These are phyloP conservation scores for Fusarium odoratissimum DNA, from an alignment of 2,329 filamentous ascomycete species.

Conservation along the genomic window DNA sequence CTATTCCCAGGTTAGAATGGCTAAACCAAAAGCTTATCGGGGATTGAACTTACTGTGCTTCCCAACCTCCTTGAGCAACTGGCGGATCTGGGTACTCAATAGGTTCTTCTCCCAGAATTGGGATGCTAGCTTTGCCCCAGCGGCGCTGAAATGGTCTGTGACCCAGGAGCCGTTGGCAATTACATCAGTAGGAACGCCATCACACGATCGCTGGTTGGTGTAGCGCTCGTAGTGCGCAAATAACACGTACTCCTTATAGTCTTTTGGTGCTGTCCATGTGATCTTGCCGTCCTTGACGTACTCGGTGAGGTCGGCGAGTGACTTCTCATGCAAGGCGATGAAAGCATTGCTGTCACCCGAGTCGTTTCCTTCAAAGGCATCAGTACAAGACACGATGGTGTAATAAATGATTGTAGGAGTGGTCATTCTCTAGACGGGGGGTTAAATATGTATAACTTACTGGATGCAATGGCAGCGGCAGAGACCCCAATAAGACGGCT, in stretches of 20 bases:
- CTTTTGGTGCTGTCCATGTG: not conserved
- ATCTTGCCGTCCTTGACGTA: not conserved
- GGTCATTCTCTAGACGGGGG: too few species aligned
- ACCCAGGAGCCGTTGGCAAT: not conserved
- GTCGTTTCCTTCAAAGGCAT: rapidly evolving
- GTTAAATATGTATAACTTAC: not conserved
- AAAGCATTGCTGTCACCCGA: rapidly evolving
- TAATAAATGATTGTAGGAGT: too few species aligned
- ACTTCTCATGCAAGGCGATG: not conserved
- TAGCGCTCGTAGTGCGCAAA: not conserved
- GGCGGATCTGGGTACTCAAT: rapidly evolving
- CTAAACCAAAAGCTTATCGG: rapidly evolving
- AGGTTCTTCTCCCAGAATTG: not conserved
- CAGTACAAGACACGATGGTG: too few species aligned
- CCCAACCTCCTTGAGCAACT: not conserved
- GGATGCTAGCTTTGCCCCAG: not conserved
- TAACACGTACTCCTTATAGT: not conserved
- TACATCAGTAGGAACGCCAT: not conserved
- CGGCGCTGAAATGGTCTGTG: not conserved
- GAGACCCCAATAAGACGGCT: not conserved
- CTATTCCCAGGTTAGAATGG: not conserved
- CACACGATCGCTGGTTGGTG: not conserved
- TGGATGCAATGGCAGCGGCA: not conserved
- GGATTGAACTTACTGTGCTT: not conserved
- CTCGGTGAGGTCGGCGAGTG: rapidly evolving